Percentiles rank a stretch among this genome's conserved stretches.
Evolutionary conservation across 2,329 filamentous ascomycete genomes (phyloP).

Genomic region (Xylaria sp.): DNA sequence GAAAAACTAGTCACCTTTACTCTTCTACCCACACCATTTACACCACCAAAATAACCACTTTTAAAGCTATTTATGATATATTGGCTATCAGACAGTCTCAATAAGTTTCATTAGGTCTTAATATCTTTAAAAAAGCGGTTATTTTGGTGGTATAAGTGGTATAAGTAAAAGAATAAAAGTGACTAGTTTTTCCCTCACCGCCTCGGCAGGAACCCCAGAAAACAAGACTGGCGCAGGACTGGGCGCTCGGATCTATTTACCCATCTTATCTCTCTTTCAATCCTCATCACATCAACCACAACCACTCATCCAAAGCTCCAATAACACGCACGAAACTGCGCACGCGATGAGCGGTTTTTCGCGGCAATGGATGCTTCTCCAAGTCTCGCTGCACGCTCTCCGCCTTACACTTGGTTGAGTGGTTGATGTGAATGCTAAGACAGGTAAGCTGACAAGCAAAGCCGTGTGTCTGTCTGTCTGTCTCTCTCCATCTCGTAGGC

Average conservation of each 20-base stretch:
- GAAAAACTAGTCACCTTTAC: too few relatives aligned
- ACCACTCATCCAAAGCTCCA: constrained; percentile 23
- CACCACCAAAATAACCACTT: too few relatives aligned
- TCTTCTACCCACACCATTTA: too few relatives aligned
- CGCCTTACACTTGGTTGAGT: constrained; percentile 28
- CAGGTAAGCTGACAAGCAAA: constrained; percentile 26
- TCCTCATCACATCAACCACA: constrained; percentile 23
- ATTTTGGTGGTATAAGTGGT: too few relatives aligned
- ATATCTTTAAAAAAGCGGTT: too few relatives aligned
- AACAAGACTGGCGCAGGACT: background rate
- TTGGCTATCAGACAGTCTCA: too few relatives aligned
- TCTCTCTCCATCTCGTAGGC: constrained; percentile 18
- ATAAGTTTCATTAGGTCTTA: too few relatives aligned
- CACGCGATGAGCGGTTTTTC: constrained; percentile 35
- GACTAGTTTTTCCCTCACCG: too few relatives aligned
- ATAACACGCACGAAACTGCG: constrained; percentile 26
- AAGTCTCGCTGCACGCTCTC: constrained; percentile 28
- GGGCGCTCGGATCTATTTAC: constrained; percentile 21
- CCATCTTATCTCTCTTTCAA: constrained; percentile 12
- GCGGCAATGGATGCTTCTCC: constrained; percentile 20
- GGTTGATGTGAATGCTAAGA: constrained; percentile 7
- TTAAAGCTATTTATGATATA: too few relatives aligned
- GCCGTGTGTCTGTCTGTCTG: background rate
- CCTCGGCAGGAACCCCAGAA: background rate
- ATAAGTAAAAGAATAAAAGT: too few relatives aligned